Evolutionary conservation across 768 basidiomycete species (phyloP), one percentile per base, ranked within the genome.

Genomic region (Nevesoporus exiguus): DNA sequence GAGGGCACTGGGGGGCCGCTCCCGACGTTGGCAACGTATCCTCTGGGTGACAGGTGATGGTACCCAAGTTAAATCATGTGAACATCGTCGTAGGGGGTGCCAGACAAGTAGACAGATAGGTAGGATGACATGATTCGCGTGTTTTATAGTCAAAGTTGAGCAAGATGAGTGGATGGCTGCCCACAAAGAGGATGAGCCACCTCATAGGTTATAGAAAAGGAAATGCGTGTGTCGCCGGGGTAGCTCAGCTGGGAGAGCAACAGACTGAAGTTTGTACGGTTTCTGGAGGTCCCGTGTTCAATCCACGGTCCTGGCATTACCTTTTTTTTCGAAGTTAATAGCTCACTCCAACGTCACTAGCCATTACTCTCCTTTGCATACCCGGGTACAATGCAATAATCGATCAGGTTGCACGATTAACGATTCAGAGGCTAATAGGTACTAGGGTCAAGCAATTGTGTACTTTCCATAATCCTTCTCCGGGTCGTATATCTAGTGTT

Each of bases 391-490:
- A 37, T 33, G 13, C 33, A 10, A 7, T 33, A 11, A 33, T 33
- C 13, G 13, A 33, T 9, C 33, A 33, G 13, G 33, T 33, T 11
- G 10, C 33, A 10, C 9, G 13, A 14, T 14, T 3, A 33, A 33
- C n/a, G 36, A 19, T 19, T 17, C 17, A 37, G 36, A 34, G 5
- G 11, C 4, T 14, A 3, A 54, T 44, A 19, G 44, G 24, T 31
- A 51, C 21, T 17, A 39, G 6, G n/a, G 29, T 65, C 49, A 79
- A 10, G 80, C 77, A 57, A 93, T 90, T 22, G 91, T 93, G 64
- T 98, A 98, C 60, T 90, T 86, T 31, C 94, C 93, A 56, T 97
- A 97, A 55, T 83, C 84, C 77, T 90, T 96, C 75, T 94, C 89
- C 0, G 95, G 93, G 64, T 97, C 93, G 58, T 93, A 98, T 7